Percentiles rank a stretch among this genome's conserved stretches.
Conservation (phyloP, 139 green algal species). For the Edaphochlamys debaryana region DNA sequence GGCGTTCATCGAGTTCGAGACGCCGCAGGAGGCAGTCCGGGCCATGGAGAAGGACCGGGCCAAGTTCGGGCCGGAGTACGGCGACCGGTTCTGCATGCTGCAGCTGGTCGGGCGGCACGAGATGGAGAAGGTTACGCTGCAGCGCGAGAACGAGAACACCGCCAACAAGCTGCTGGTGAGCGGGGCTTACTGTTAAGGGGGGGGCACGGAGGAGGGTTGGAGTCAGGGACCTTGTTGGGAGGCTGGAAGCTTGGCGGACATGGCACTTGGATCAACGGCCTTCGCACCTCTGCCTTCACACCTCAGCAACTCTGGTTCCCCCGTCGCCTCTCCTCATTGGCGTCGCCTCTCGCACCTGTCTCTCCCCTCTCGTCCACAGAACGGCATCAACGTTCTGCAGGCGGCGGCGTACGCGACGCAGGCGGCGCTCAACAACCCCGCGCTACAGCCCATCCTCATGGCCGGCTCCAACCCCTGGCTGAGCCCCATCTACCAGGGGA, state of each 20-base stretch:
- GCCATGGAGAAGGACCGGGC: slow-evolving; percentile 80
- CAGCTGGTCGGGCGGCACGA: slow-evolving; percentile 75
- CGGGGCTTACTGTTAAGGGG: too few species aligned
- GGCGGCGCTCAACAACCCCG: slow-evolving; percentile 52
- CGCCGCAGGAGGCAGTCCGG: slow-evolving; percentile 69
- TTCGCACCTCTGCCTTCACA: too few species aligned
- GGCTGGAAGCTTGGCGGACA: too few species aligned
- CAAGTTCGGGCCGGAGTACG: slow-evolving; percentile 78
- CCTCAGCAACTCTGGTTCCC: too few species aligned
- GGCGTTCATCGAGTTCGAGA: slow-evolving; percentile 93
- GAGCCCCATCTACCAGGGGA: slow-evolving; percentile 35
- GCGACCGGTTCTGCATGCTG: slow-evolving; percentile 82
- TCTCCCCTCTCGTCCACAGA: not conserved
- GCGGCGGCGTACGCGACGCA: slow-evolving; percentile 56
- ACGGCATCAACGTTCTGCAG: slow-evolving; percentile 59
- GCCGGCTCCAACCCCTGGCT: slow-evolving; percentile 36
- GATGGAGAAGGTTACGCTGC: slow-evolving; percentile 75
- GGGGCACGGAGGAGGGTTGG: too few species aligned
- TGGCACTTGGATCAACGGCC: too few species aligned
- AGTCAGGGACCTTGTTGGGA: too few species aligned
- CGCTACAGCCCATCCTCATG: slow-evolving; percentile 49
- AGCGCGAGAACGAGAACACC: slow-evolving; percentile 58
- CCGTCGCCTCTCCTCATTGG: too few species aligned
- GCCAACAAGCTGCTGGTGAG: slow-evolving; percentile 58
- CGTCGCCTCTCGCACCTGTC: too few species aligned